Evolutionary conservation across 2,329 filamentous ascomycete genomes (phyloP), one percentile per base, ranked within the genome.

Genomic region (Juglanconis sp.): DNA sequence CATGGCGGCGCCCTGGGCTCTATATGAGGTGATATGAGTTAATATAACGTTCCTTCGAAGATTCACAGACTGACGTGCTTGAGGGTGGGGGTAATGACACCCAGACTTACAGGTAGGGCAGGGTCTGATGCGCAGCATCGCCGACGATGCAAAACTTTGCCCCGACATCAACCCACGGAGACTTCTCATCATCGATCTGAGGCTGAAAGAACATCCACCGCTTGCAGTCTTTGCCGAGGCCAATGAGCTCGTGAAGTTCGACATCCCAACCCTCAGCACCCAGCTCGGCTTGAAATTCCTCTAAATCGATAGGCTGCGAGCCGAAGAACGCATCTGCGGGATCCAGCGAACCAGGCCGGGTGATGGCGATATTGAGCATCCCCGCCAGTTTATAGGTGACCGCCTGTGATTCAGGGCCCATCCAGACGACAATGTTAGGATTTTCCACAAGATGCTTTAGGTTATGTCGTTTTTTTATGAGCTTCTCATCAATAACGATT

Each of bases 151-250:
- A 65, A 31, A 65, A 63, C 17, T 47, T 64, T n/a, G 63, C 63
- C 6, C n/a, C 8, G 7, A 6, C 10, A 15, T 64, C 65, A 32
- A 64, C 47, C 65, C 65, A 66, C 15, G 63, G 62, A 5, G 51
- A 54, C 3, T 47, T 13, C 36, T 64, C 60, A 31, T 62, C 63
- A 36, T 67, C 64, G 13, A 56, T 54, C 32, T 51, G 35, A 5
- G 65, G 65, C 32, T 66, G 62, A 35, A 65, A 65, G 10, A 67
- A 62, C 59, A 60, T 63, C 59, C 60, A 67, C 5, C 64, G 61
- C 34, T 58, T 31, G 49, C 58, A 56, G 44, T 44, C 40, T n/a
- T 53, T 50, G n/a, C 42, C 62, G 5, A 67, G 64, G n/a, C 60
- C 53, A 8, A 66, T 40, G 11, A 67, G 59, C 53, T 66, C 65